These are phyloP conservation scores for Xylaria curta DNA, from an alignment of 495 filamentous ascomycete species.

Conservation along the genomic window DNA sequence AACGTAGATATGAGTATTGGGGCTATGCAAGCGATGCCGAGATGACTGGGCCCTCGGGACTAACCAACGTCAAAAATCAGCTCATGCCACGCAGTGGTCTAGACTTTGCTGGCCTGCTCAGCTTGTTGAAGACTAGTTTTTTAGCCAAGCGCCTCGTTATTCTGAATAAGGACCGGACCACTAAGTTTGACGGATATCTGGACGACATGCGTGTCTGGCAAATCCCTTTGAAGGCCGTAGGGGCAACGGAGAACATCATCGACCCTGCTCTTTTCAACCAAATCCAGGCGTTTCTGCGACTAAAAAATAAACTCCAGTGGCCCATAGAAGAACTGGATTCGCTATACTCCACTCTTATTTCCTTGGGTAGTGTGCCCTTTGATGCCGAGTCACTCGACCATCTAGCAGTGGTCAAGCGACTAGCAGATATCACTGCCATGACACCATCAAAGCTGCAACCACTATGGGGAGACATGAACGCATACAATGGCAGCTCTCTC, in stretches of 20 bases:
- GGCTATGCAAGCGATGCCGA: too few relatives aligned
- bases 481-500: not conserved
- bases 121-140: constrained; percentile 3
- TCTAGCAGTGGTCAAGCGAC: not conserved
- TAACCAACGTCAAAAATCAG: too few relatives aligned
- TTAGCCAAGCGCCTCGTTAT: constrained; percentile 29
- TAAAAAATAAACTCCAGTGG: constrained; percentile 4
- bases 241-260: not conserved
- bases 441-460: not conserved
- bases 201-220: not conserved
- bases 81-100: constrained; percentile 23
- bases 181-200: not conserved
- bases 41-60: too few relatives aligned
- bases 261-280: not conserved
- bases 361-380: not conserved
- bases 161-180: constrained; percentile 24
- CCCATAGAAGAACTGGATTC: not conserved
- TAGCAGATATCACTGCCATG: not conserved
- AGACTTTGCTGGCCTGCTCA: constrained; percentile 32
- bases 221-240: not conserved
- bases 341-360: not conserved
- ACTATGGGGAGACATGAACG: not conserved
- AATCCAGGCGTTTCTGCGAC: not conserved
- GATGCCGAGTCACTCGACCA: not conserved
- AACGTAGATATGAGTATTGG: too few relatives aligned